Evolutionary conservation across 2,329 filamentous ascomycete genomes (phyloP).

Genomic region (Neospermospora avenae): DNA sequence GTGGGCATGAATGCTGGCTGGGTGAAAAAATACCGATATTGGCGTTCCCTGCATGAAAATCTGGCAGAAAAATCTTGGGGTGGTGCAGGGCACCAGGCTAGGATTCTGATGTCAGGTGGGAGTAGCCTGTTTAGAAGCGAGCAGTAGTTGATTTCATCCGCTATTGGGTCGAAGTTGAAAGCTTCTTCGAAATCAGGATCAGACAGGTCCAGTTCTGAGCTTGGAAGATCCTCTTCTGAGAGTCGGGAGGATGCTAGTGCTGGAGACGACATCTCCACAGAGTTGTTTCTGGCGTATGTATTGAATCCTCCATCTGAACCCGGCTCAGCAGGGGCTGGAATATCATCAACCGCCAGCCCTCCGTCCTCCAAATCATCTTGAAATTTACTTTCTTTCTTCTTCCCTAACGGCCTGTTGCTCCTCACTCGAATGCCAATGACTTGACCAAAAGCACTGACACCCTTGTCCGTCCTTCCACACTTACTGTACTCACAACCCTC

Average conservation of each 20-base stretch:
- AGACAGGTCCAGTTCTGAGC: conserved; percentile 20
- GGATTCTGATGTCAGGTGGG: conserved; percentile 81
- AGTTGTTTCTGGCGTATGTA: conserved; percentile 26
- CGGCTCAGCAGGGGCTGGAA: background rate
- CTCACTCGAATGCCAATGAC: conserved; percentile 81
- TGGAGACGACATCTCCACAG: conserved; percentile 28
- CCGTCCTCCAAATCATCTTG: conserved; percentile 1
- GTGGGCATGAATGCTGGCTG: conserved; percentile 80
- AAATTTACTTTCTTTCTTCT: conserved; percentile 25
- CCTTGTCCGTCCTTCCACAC: conserved; percentile 87
- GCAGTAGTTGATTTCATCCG: conserved; percentile 81
- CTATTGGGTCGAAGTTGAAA: conserved; percentile 60
- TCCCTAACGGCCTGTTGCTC: conserved; percentile 66
- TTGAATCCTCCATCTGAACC: conserved; percentile 17
- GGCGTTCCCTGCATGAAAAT: conserved; percentile 86
- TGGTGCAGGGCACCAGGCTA: conserved; percentile 88
- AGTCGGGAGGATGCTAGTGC: conserved; percentile 26
- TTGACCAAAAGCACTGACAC: conserved; percentile 95
- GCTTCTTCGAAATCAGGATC: conserved; percentile 32
- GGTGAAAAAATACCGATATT: conserved; percentile 97
- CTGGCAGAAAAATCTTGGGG: conserved; percentile 81
- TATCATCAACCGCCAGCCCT: background rate
- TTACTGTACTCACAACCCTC: conserved; percentile 88
- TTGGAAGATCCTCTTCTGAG: conserved; percentile 14
- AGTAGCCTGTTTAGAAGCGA: conserved; percentile 82